These are phyloP conservation scores for Trypanosoma grayi DNA, from an alignment of 208 protist genomes.

Conservation along the genomic window DNA sequence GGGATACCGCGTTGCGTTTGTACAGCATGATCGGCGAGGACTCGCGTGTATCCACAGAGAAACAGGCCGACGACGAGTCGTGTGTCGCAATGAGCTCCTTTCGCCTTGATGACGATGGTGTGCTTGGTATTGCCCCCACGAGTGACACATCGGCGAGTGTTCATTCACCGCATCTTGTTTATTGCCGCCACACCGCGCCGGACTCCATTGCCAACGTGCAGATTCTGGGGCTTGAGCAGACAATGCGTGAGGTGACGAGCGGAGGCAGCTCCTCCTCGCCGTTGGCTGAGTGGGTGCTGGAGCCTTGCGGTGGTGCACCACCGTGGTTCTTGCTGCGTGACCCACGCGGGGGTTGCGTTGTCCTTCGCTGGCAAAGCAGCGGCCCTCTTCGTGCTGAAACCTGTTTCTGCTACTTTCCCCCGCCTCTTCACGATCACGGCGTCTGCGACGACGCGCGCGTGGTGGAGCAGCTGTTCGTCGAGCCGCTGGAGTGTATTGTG, in stretches of 20 bases:
- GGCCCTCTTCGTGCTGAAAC: background rate
- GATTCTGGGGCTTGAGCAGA: no score
- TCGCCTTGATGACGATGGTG: conserved; percentile 4
- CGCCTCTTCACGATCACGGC: no score
- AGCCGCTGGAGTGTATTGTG: background rate
- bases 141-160: background rate
- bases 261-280: background rate
- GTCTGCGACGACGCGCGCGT: background rate
- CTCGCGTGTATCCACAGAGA: background rate
- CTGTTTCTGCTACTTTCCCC: background rate
- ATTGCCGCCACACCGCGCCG: background rate
- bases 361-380: background rate
- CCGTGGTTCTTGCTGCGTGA: background rate
- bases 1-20: no score
- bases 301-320: background rate
- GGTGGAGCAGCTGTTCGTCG: conserved; percentile 3
- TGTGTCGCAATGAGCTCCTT: background rate
- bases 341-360: background rate
- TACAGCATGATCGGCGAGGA: background rate
- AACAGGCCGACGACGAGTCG: background rate
- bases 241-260: background rate
- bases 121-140: background rate
- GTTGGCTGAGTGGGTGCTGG: background rate
- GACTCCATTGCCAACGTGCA: no score
- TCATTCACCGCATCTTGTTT: conserved; percentile 1